Percentiles rank a stretch among this genome's conserved stretches.
These are phyloP conservation scores for Ascochyta clinopodiicola DNA, from an alignment of 2,329 filamentous ascomycete species.

Conservation along the genomic window DNA sequence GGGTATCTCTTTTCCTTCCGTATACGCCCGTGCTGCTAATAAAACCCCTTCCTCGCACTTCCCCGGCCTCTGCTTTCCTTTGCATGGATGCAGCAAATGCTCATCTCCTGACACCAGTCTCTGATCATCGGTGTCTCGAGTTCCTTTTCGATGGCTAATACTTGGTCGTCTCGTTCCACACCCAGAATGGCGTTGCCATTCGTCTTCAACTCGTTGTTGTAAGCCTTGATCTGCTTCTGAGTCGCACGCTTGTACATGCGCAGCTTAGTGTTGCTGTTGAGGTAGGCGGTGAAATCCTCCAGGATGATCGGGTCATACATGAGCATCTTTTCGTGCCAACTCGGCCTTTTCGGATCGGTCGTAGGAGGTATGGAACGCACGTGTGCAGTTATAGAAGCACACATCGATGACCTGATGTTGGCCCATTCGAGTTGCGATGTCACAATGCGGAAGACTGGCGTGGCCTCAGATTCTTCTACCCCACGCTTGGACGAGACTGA, in stretches of 20 bases:
- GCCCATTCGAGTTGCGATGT: constrained; percentile 38
- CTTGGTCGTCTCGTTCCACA: constrained; percentile 21
- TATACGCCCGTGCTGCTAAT: constrained; percentile 16
- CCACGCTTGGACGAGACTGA: background rate
- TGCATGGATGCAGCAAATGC: constrained; percentile 82
- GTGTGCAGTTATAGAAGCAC: constrained; percentile 55
- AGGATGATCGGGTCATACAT: constrained; percentile 90
- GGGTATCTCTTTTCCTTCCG: constrained; percentile 7
- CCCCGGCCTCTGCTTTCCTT: constrained; percentile 49
- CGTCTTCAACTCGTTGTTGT: constrained; percentile 32
- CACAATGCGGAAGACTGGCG: constrained; percentile 24
- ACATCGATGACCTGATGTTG: constrained; percentile 49
- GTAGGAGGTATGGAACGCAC: constrained; percentile 54
- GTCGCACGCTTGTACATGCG: constrained; percentile 36
- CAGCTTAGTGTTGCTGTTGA: constrained; percentile 63
- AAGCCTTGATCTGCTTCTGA: constrained; percentile 38
- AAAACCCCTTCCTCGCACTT: constrained; percentile 29
- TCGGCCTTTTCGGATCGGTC: constrained; percentile 54
- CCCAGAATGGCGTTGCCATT: constrained; percentile 20
- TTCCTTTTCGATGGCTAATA: constrained; percentile 37
- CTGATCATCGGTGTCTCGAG: constrained; percentile 67
- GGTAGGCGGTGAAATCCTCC: constrained; percentile 82
- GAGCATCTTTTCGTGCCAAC: constrained; percentile 91
- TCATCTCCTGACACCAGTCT: constrained; percentile 87
- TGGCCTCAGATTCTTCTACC: background rate